These are phyloP conservation scores for Blastocystis sp. DNA, from an alignment of 352 stramenopile genomes.

Conservation along the genomic window DNA sequence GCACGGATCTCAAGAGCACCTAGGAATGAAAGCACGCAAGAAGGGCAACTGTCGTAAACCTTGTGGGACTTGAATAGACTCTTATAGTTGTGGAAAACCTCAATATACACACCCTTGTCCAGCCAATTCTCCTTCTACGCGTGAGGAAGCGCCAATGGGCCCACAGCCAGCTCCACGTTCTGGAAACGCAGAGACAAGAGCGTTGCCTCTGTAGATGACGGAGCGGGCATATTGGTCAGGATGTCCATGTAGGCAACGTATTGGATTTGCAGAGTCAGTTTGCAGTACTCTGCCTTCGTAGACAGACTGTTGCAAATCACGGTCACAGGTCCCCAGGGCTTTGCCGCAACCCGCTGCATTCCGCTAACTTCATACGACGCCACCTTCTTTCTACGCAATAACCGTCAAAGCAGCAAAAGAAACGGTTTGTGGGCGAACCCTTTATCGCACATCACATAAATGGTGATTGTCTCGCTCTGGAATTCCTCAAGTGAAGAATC, in stretches of 20 bases:
- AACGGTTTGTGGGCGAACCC: slow-evolving; percentile 34
- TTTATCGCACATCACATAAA: slow-evolving; percentile 12
- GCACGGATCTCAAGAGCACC: not conserved
- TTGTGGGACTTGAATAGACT: not conserved
- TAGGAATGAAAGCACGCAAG: not conserved
- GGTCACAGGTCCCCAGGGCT: slow-evolving; percentile 1
- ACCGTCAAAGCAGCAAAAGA: not conserved
- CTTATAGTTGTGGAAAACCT: not conserved
- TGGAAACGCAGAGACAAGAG: not conserved
- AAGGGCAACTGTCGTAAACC: not conserved
- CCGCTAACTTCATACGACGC: not conserved
- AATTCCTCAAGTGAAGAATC: not conserved
- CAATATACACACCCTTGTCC: not conserved
- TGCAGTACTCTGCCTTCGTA: not conserved
- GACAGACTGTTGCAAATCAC: not conserved
- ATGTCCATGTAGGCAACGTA: not conserved
- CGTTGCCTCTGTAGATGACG: not conserved
- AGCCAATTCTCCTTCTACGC: not conserved
- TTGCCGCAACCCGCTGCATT: not conserved
- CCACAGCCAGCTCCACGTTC: not conserved
- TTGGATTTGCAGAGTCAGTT: not conserved
- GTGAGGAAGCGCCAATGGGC: not conserved
- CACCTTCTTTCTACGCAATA: not conserved
- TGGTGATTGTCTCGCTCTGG: not conserved
- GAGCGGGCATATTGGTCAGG: not conserved